A percentile compares a stretch with the other conserved stretches of the same genome.
These are phyloP conservation scores for Heterococcus sp. DNA, from an alignment of 108 stramenopile species.

Conservation along the genomic window DNA sequence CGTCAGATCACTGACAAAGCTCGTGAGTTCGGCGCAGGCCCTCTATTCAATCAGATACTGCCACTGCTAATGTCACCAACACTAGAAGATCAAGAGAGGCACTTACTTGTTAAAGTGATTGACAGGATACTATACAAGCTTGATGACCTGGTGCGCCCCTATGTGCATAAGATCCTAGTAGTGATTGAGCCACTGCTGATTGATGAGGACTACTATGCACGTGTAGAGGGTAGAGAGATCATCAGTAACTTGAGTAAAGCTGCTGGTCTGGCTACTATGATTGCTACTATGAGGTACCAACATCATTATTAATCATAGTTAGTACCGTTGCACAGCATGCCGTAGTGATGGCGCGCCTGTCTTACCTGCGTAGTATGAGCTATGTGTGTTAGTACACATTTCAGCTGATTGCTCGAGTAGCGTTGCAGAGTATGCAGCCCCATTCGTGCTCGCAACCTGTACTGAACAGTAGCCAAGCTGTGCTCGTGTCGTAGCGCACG, in stretches of 20 bases:
- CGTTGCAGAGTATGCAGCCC: too few relatives aligned
- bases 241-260: conserved; percentile 99
- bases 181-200: conserved; percentile 96
- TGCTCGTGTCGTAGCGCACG: too few relatives aligned
- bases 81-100: conserved; percentile 97
- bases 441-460: too few relatives aligned
- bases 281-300: conserved; percentile 98
- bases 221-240: conserved; percentile 93
- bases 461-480: too few relatives aligned
- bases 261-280: conserved; percentile 98
- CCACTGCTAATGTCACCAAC: conserved; percentile 95
- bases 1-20: conserved; percentile 96
- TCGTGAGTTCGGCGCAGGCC: conserved; percentile 84
- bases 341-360: too few relatives aligned
- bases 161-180: conserved; percentile 91
- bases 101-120: conserved; percentile 95
- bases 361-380: too few relatives aligned
- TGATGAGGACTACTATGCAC: conserved; percentile 97
- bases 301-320: too few relatives aligned
- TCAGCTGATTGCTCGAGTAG: too few relatives aligned
- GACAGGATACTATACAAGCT: conserved; percentile 96
- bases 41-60: conserved; percentile 92
- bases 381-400: too few relatives aligned
- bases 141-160: conserved; percentile 92
- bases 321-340: too few relatives aligned